phyloP scores from a whole-genome alignment of 371 early-diverging fungal species.

The Blakeslea trispora region DNA sequence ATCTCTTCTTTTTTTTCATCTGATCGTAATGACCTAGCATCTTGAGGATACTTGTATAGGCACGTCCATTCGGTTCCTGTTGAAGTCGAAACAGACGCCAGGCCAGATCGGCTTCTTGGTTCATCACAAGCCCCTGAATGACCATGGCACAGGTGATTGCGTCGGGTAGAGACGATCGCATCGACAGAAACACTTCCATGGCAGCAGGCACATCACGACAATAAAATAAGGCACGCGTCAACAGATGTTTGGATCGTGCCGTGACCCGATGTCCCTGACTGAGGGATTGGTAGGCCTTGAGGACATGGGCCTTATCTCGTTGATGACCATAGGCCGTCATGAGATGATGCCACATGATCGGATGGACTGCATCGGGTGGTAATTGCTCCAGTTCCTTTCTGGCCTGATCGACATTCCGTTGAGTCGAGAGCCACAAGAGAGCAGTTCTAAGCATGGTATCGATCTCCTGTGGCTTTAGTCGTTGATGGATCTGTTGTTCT shows the following conservation, averaged over 20 bases:
- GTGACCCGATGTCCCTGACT: neutral
- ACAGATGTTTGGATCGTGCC: constrained; percentile 27
- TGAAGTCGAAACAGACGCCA: constrained; percentile 44
- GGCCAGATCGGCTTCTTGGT: constrained; percentile 38
- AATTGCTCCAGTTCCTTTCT: constrained; percentile 29
- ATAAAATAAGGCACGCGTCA: constrained; percentile 41
- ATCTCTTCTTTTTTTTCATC: constrained; percentile 10
- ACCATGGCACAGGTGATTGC: constrained; percentile 47
- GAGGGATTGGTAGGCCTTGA: constrained; percentile 1
- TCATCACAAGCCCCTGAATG: constrained; percentile 40
- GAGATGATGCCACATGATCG: constrained; percentile 47
- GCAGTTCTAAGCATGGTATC: constrained; percentile 36
- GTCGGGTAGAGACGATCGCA: constrained; percentile 40
- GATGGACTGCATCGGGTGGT: constrained; percentile 24
- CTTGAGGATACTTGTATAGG: constrained; percentile 38
- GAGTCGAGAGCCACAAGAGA: constrained; percentile 36
- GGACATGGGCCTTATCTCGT: constrained; percentile 20
- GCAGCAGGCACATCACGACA: constrained; percentile 49
- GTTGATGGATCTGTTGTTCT: constrained; percentile 7
- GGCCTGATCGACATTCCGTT: constrained; percentile 27
- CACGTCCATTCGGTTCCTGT: constrained; percentile 35
- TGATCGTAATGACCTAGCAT: constrained; percentile 15
- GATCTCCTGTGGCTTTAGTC: constrained; percentile 15
- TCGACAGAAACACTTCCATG: constrained; percentile 31
- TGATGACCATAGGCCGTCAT: constrained; percentile 31